Evolutionary conservation across 495 filamentous ascomycete genomes (phyloP), one percentile per base, ranked within the genome.

Genomic region (Podospora australis): DNA sequence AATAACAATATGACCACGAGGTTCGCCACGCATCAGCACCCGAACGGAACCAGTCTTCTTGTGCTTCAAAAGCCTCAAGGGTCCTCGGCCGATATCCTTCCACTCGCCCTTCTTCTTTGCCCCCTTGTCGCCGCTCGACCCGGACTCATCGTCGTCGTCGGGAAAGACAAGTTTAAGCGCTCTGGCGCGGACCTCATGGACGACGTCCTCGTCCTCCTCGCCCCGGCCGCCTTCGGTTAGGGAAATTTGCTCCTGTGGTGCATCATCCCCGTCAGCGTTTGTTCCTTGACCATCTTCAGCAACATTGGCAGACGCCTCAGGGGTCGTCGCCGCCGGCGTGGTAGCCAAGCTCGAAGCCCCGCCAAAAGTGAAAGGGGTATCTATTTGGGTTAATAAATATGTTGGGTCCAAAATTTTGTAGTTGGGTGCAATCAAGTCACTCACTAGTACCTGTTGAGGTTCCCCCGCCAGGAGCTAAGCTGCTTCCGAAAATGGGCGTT

Each of bases 181-280:
- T 57, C 82, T 84, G 29, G 78, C 77, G 36, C 78, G 78, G 11
- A 79, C 72, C 51, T 87, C 79, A 55, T 80, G 74, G 4, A 85
- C 53, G 17, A 80, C 67, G 24, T 73, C 69, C 58, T 90, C 86
- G 48, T 87, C 71, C 57, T 88, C 84, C 59, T 89, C 85, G 6
- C 83, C 86, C 36, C 78, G 78, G 20, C 81, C 77, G 48, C 73
- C 73, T 38, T 70, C 67, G 42, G 79, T 76, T 53, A 87, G 72
- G 62, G 83, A 77, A 44, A 85, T 69, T 73, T 82, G 78, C 60
- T 72, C 70, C 52, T 82, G 71, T 44, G 65, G 62, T 47, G 56
- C 67, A 41, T 72, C 71, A 40, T 76, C 70, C 39, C 74, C 66
- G 54, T 77, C 74, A 46, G 66, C 63, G 20, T 73, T 66, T 48